These are phyloP conservation scores for Wickerhamiella parazyma DNA, from an alignment of 805 yeast species.

Conservation along the genomic window DNA sequence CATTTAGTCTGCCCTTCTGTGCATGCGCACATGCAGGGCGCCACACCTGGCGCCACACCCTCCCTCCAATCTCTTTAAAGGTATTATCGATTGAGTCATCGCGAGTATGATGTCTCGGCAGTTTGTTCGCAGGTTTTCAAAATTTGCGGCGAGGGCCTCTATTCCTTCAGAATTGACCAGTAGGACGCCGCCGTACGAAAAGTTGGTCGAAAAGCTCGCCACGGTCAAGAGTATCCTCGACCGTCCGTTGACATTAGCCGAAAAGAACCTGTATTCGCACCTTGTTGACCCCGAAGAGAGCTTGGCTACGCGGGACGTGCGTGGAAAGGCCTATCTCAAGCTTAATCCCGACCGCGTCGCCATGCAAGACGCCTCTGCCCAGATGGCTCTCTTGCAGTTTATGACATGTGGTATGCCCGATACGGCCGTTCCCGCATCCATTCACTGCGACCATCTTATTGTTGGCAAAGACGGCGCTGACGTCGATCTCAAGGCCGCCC, in stretches of 20 bases:
- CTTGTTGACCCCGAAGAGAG: constrained; percentile 76
- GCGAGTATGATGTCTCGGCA: constrained; percentile 4
- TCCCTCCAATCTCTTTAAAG: constrained; percentile 2
- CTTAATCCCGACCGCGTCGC: constrained; percentile 96
- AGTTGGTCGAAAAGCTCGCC: constrained; percentile 49
- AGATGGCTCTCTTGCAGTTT: constrained; percentile 95
- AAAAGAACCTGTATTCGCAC: constrained; percentile 88
- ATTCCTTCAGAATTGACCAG: constrained; percentile 51
- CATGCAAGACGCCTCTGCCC: constrained; percentile 99
- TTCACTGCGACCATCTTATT: constrained; percentile 96
- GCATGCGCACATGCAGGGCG: neutral
- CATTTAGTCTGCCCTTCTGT: no score
- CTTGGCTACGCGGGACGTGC: constrained; percentile 43
- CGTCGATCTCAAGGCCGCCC: constrained; percentile 65
- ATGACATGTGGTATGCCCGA: constrained; percentile 88
- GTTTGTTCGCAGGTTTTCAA: constrained; percentile 8
- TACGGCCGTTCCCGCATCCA: constrained; percentile 87
- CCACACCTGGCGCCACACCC: neutral
- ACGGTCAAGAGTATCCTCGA: constrained; percentile 54
- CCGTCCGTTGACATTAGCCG: constrained; percentile 81
- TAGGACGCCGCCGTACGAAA: constrained; percentile 80
- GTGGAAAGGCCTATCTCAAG: constrained; percentile 86
- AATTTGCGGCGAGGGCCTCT: constrained; percentile 15
- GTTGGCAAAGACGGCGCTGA: constrained; percentile 93
- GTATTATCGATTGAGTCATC: constrained; percentile 8